Evolutionary conservation across 1,139 yeast species (phyloP), one percentile per base, ranked within the genome.

Genomic region (Nakaseomyces bracarensis): DNA sequence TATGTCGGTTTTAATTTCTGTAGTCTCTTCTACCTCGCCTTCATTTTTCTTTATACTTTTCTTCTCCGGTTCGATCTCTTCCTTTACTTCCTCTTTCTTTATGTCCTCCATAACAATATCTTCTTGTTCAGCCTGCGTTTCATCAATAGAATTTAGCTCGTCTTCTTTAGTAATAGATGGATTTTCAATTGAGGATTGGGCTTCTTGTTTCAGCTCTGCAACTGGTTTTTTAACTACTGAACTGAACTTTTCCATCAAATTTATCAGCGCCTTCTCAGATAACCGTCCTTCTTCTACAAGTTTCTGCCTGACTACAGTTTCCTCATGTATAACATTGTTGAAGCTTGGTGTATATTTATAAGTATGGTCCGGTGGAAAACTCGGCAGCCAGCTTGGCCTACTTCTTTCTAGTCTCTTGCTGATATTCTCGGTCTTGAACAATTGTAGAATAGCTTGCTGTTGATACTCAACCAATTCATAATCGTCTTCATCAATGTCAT

Each of bases 311-410:
- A 89, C 70, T 45, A 74, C 68, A 48, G 82, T 75, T 52, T 89
- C 85, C 57, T 85, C 93, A 0, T 80, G 74, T n/a, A 79, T 64
- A 15, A 81, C 69, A 23, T 75, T 68, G 48, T 77, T 71, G 57
- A 70, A 85, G 47, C 72, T 71, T 0, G 95, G 82, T 0, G 96
- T 83, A 41, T 77, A 72, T 61, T 77, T 79, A 58, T 82, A 89
- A 0, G 97, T 89, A 61, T 87, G 93, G 54, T 85, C 95, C 0
- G 97, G 96, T 1, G 97, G 97, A 29, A 87, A 69, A 18, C 77
- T 79, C 0, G 97, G 97, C 54, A 89, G 66, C 77, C 86, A 86
- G 71, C 50, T 78, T 76, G 2, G 59, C 55, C n/a, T 35, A 21
- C 25, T 13, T 23, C 29, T 22, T 14, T 23, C n/a, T 4, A 15